Conservation (phyloP, 192 early-diverging fungal species). For the Geranomyces variabilis region DNA sequence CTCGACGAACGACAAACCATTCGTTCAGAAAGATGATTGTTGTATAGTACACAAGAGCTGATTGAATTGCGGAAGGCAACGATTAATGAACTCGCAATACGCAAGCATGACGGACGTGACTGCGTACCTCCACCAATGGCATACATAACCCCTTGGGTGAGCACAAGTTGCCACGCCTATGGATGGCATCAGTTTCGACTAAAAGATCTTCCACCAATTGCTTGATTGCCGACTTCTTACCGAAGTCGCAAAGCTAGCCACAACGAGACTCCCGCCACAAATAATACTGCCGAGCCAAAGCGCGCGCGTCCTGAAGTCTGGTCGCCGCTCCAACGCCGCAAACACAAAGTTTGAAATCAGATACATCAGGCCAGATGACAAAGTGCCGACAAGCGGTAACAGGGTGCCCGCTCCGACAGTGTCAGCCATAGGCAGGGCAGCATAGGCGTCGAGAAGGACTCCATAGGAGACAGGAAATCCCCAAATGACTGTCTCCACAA, state of each 20-base stretch:
- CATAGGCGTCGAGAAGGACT: background rate
- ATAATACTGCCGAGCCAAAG: background rate
- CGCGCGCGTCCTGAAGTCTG: background rate
- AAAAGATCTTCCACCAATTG: background rate
- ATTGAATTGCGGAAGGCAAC: background rate
- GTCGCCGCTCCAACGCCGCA: background rate
- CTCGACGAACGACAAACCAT: constrained; percentile 1
- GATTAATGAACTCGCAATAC: background rate
- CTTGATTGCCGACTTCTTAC: background rate
- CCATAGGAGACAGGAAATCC: constrained; percentile 5
- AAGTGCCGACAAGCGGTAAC: background rate
- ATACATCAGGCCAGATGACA: constrained; percentile 2
- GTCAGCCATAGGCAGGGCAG: background rate
- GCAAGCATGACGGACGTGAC: background rate
- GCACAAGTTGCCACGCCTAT: background rate
- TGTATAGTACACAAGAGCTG: background rate
- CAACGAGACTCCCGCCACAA: background rate
- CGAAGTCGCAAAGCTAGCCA: constrained; percentile 1
- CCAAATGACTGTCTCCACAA: constrained; percentile 7
- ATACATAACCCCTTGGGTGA: background rate
- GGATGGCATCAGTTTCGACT: background rate
- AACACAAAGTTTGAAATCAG: constrained; percentile 11
- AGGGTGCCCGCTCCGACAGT: constrained; percentile 3
- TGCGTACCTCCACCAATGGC: background rate
- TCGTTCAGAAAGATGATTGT: constrained; percentile 8